phyloP scores from a whole-genome alignment of 2,329 filamentous ascomycete species.

The Phaeosphaeria sp. region DNA sequence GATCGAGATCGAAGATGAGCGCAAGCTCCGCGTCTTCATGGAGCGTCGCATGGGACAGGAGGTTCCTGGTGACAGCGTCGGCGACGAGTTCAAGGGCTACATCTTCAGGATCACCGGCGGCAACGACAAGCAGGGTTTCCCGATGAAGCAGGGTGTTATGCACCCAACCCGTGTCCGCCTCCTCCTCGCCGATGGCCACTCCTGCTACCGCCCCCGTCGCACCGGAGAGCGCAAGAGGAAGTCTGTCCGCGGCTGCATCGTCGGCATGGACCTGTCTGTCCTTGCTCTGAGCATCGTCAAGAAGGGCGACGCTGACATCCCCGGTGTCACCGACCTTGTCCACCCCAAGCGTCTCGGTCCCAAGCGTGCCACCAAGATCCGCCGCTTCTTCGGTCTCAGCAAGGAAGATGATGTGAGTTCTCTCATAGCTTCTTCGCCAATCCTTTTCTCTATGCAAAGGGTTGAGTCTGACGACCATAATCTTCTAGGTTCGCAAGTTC shows the following conservation, averaged over 20 bases:
- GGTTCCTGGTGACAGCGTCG: constrained; percentile 91
- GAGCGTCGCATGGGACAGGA: constrained; percentile 96
- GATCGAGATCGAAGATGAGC: constrained; percentile 98
- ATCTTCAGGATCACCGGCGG: constrained; percentile 99
- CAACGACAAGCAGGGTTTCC: constrained; percentile 99
- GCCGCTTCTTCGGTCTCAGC: constrained; percentile 99
- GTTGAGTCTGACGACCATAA: constrained; percentile 53
- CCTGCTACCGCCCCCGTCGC: constrained; percentile 98
- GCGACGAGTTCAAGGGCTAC: constrained; percentile 99
- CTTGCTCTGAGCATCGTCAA: constrained; percentile 95
- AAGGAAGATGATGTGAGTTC: constrained; percentile 99
- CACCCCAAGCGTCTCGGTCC: constrained; percentile 99
- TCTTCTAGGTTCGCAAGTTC: constrained; percentile 91
- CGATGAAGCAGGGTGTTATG: constrained; percentile 99
- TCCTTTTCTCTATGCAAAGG: constrained; percentile 47
- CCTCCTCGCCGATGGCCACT: constrained; percentile 94
- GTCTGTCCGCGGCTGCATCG: constrained; percentile 98
- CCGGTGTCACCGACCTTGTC: constrained; percentile 95
- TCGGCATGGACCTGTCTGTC: constrained; percentile 92
- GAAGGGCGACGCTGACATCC: constrained; percentile 94
- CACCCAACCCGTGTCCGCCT: constrained; percentile 98
- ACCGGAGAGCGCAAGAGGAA: constrained; percentile 99
- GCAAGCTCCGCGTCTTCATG: constrained; percentile 98
- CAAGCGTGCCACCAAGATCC: constrained; percentile 99
- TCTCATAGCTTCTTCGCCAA: constrained; percentile 71